phyloP scores from a whole-genome alignment of 352 stramenopile species.

The Pythium biforme region DNA sequence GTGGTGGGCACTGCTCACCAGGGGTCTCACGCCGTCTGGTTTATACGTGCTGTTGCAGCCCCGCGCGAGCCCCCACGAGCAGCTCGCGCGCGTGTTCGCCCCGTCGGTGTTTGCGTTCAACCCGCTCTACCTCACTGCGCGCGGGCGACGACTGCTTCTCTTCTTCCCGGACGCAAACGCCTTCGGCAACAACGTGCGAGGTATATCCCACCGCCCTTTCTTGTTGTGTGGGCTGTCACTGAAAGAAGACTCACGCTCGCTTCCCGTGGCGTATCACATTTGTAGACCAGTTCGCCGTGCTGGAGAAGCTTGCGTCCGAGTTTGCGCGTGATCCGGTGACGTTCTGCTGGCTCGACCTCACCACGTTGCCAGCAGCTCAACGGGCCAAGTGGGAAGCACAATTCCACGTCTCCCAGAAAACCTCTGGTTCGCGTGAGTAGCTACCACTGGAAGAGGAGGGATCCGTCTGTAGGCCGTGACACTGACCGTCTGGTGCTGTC shows the following conservation, averaged over 20 bases:
- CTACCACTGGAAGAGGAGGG: no score
- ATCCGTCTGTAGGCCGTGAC: no score
- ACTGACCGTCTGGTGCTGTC: not conserved
- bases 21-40: no score
- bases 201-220: conserved; percentile 19
- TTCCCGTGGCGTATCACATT: no score
- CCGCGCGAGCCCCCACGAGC: conserved; percentile 32
- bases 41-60: not conserved
- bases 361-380: conserved; percentile 27
- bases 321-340: conserved; percentile 74
- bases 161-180: conserved; percentile 56
- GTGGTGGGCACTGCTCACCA: no score
- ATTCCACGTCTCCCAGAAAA: conserved; percentile 26
- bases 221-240: no score
- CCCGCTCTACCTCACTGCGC: conserved; percentile 57
- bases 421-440: conserved; percentile 32
- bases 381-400: conserved; percentile 48
- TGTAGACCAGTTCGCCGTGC: conserved; percentile 64
- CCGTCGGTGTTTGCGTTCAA: conserved; percentile 72
- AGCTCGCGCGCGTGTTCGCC: conserved; percentile 66
- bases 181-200: conserved; percentile 53
- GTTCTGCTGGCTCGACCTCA: conserved; percentile 76
- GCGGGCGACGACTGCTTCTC: conserved; percentile 51
- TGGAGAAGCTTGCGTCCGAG: conserved; percentile 65
- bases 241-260: no score